Conservation (phyloP, 2,329 filamentous ascomycete species). For the Aaosphaeria arxii region DNA sequence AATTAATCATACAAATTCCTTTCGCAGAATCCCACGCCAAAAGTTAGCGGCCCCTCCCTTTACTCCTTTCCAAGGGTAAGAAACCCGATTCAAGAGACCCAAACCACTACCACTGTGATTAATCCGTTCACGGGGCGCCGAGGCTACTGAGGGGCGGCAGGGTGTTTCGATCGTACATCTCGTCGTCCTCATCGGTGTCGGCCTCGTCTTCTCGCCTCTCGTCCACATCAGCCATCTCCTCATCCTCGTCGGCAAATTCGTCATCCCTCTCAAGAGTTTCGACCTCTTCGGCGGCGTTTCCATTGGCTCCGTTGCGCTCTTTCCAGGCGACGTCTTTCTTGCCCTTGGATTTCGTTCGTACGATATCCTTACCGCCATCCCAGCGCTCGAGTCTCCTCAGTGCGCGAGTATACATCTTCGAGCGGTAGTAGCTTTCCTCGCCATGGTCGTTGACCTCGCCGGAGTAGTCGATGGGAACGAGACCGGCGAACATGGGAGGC, state of each 20-base stretch:
- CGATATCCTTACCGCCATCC: conserved; percentile 47
- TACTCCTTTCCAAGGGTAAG: too few relatives aligned
- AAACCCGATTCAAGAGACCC: too few relatives aligned
- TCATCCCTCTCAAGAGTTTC: conserved; percentile 6
- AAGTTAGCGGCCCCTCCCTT: too few relatives aligned
- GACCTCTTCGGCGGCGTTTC: not conserved
- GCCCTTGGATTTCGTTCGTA: conserved; percentile 15
- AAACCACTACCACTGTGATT: too few relatives aligned
- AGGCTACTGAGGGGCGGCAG: conserved; percentile 15
- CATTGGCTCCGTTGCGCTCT: not conserved
- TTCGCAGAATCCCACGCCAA: too few relatives aligned
- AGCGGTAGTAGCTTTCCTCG: conserved; percentile 67
- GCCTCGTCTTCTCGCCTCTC: conserved; percentile 16
- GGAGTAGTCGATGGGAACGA: conserved; percentile 55
- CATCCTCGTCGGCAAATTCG: conserved; percentile 14
- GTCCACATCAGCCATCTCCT: conserved; percentile 26
- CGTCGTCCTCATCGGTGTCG: conserved; percentile 33
- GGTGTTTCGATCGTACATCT: conserved; percentile 8
- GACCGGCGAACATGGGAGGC: conserved; percentile 47
- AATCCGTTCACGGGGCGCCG: too few relatives aligned
- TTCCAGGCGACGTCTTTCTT: not conserved
- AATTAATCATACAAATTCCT: too few relatives aligned
- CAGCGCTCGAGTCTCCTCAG: conserved; percentile 68
- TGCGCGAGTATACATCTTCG: conserved; percentile 62
- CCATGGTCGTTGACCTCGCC: conserved; percentile 70